A percentile compares a stretch with the other conserved stretches of the same genome.
Conservation (phyloP, 2,329 filamentous ascomycete genomes). For the Talaromyces sp. region DNA sequence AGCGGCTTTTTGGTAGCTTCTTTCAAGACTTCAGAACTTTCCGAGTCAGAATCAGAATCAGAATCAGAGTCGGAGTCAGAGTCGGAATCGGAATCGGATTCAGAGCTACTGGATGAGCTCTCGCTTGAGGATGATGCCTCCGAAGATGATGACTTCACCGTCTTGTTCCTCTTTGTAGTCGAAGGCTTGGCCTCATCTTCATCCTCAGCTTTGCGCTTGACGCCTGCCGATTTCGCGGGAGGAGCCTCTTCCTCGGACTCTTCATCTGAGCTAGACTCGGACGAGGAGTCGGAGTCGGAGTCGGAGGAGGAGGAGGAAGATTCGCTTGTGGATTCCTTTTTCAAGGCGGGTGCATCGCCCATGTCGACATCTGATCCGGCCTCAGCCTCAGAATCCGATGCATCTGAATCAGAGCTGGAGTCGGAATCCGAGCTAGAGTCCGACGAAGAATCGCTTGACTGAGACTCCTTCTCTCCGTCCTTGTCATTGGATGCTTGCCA, state of each 20-base stretch:
- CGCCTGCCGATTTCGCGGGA: slow-evolving; percentile 30
- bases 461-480: slow-evolving; percentile 13
- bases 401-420: slow-evolving; percentile 8
- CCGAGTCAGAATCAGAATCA: slow-evolving; percentile 18
- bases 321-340: slow-evolving; percentile 11
- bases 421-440: slow-evolving; percentile 1
- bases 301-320: neutral
- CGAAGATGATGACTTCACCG: slow-evolving; percentile 16
- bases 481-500: slow-evolving; percentile 19
- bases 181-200: slow-evolving; percentile 45
- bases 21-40: slow-evolving; percentile 25
- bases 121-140: slow-evolving; percentile 26
- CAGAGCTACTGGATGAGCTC: slow-evolving; percentile 26
- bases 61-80: slow-evolving; percentile 22
- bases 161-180: slow-evolving; percentile 50
- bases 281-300: slow-evolving; percentile 14
- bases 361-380: slow-evolving; percentile 35
- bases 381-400: slow-evolving; percentile 22
- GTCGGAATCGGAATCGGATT: slow-evolving; percentile 16
- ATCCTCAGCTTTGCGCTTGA: slow-evolving; percentile 57
- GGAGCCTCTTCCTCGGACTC: slow-evolving; percentile 46
- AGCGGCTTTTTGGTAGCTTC: slow-evolving; percentile 30
- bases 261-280: slow-evolving; percentile 41
- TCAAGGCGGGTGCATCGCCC: slow-evolving; percentile 33
- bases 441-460: neutral